phyloP scores from a whole-genome alignment of 345 rosid species.

The Lagerstroemia speciosa region DNA sequence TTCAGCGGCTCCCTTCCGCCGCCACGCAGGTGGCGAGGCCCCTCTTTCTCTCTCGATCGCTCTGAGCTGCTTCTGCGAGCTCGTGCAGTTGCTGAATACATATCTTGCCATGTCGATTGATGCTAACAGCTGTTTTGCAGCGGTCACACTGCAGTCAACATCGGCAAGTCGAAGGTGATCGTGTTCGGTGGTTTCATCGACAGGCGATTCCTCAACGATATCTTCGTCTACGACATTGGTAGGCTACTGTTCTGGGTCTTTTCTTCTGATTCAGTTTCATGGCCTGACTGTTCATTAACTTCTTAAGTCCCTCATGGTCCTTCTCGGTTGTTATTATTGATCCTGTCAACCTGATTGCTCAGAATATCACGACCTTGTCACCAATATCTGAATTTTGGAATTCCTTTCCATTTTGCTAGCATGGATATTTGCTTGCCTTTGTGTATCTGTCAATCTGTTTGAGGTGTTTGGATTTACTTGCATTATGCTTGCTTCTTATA shows the following conservation, averaged over 20 bases:
- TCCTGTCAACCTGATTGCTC: too few relatives aligned
- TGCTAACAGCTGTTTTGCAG: slow-evolving; percentile 25
- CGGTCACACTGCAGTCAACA: slow-evolving; percentile 72
- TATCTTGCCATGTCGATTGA: not conserved
- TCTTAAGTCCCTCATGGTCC: not conserved
- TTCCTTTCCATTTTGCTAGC: not conserved
- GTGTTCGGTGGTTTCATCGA: slow-evolving; percentile 84
- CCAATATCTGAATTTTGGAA: not conserved
- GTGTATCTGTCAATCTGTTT: not conserved
- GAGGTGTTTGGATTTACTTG: not conserved
- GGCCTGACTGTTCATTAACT: not conserved
- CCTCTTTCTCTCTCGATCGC: not conserved
- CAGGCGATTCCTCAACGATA: slow-evolving; percentile 66
- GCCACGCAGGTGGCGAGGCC: slow-evolving; percentile 82
- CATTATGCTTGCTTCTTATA: too few relatives aligned
- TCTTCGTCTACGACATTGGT: slow-evolving; percentile 74
- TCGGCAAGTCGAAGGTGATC: slow-evolving; percentile 76
- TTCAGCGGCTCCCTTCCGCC: slow-evolving; percentile 66
- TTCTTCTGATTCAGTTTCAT: not conserved
- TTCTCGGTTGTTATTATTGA: not conserved
- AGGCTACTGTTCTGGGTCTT: slow-evolving; percentile 4
- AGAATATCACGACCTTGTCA: not conserved
- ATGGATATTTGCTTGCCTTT: not conserved
- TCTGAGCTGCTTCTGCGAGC: not conserved
- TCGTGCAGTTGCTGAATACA: not conserved